phyloP scores from a whole-genome alignment of 1,284 basidiomycete genomes.

The Sanghuangporus sanghuang region DNA sequence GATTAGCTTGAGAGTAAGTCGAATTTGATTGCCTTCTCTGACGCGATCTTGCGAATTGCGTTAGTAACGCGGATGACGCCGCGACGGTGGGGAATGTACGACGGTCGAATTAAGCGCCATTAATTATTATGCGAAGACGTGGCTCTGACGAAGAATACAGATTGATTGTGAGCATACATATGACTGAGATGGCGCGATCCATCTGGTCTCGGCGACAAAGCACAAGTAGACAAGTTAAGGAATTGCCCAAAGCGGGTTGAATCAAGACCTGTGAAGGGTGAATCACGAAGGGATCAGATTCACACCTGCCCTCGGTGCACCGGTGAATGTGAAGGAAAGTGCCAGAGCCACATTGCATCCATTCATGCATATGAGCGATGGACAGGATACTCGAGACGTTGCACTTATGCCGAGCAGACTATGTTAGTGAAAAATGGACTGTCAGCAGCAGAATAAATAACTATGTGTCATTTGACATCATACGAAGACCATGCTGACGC shows the following conservation, averaged over 20 bases:
- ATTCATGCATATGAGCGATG: not conserved
- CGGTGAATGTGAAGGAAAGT: not conserved
- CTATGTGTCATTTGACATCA: not conserved
- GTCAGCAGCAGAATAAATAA: not conserved
- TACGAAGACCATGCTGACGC: not conserved
- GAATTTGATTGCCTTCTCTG: not conserved
- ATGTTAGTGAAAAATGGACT: not conserved
- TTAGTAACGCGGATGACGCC: not conserved
- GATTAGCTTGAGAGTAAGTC: not conserved
- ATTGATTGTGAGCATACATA: not conserved
- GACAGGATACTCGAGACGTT: not conserved
- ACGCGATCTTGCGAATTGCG: conserved; percentile 1
- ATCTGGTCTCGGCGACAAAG: not conserved
- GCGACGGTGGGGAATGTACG: not conserved
- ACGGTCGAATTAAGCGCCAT: not conserved
- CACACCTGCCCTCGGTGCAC: not conserved
- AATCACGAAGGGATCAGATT: not conserved
- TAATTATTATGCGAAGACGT: not conserved
- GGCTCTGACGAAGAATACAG: not conserved
- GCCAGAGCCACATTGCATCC: not conserved
- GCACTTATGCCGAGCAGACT: not conserved
- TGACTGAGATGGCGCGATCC: not conserved
- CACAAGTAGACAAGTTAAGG: not conserved
- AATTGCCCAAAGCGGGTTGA: not conserved
- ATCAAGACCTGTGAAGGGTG: not conserved